phyloP scores from a whole-genome alignment of 208 protist species.

The Leishmania martiniquensis region DNA sequence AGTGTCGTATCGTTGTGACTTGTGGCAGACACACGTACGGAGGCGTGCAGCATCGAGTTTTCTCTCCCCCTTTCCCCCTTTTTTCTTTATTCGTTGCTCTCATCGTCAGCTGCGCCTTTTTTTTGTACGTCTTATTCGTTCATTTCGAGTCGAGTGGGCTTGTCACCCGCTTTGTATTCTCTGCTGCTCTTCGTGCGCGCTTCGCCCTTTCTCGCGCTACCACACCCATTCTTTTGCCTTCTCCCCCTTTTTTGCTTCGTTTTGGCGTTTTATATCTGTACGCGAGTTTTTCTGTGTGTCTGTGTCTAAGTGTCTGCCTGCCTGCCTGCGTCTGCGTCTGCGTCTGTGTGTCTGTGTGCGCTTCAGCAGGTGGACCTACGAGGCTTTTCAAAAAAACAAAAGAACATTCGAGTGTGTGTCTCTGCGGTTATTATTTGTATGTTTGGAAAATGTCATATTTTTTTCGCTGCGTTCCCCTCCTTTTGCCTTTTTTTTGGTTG shows the following conservation, averaged over 20 bases:
- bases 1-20: no score
- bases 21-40: background rate
- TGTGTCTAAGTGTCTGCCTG: background rate
- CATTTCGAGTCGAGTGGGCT: no score
- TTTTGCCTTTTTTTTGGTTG: background rate
- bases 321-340: background rate
- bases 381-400: no score
- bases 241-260: background rate
- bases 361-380: no score
- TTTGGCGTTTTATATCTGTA: background rate
- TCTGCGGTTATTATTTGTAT: background rate
- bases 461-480: background rate
- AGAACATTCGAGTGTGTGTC: background rate
- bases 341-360: background rate
- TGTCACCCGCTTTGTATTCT: conserved; percentile 1
- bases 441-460: no score
- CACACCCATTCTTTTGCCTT: background rate
- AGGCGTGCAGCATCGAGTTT: background rate
- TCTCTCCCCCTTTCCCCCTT: background rate
- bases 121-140: no score
- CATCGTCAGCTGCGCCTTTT: no score
- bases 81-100: background rate
- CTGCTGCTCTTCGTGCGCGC: background rate
- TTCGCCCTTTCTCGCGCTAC: background rate
- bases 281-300: background rate